A percentile compares a stretch with the other conserved stretches of the same genome.
phyloP scores from a whole-genome alignment of 2,329 filamentous ascomycete genomes.

The Mycosphaerella arachidis region DNA sequence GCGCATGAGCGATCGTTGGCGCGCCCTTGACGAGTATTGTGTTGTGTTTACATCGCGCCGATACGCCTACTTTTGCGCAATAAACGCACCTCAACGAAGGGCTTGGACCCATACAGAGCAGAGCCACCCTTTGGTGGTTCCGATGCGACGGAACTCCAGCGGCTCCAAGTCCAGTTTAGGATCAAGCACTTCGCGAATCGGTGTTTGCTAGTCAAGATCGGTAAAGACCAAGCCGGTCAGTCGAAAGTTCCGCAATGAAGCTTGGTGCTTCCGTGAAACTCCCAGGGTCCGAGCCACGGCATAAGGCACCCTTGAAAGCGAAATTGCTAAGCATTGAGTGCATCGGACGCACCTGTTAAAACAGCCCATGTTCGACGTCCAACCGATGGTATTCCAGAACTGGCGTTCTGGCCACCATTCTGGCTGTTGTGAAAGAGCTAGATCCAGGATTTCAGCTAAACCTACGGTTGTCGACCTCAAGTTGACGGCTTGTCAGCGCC shows the following conservation, averaged over 20 bases:
- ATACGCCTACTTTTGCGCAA: not conserved
- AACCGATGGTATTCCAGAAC: too few species aligned
- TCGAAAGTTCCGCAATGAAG: not conserved
- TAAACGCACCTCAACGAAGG: not conserved
- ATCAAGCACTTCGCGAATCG: not conserved
- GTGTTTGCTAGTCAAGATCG: not conserved
- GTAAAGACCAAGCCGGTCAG: not conserved
- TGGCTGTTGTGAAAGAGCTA: too few species aligned
- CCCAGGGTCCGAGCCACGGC: not conserved
- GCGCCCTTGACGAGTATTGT: not conserved
- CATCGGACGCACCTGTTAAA: too few species aligned
- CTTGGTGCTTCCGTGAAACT: not conserved
- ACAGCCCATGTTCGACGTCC: too few species aligned
- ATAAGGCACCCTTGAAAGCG: not conserved
- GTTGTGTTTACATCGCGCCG: not conserved
- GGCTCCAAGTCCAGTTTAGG: not conserved
- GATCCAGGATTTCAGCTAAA: too few species aligned
- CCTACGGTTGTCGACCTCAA: too few species aligned
- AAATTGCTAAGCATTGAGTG: not conserved
- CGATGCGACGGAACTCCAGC: not conserved
- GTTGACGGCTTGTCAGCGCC: too few species aligned
- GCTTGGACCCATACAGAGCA: not conserved
- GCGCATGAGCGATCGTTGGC: not conserved
- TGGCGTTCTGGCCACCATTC: too few species aligned
- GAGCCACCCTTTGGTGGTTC: not conserved